Conservation (phyloP, 306 rosid species). For the Sindora glabra region DNA sequence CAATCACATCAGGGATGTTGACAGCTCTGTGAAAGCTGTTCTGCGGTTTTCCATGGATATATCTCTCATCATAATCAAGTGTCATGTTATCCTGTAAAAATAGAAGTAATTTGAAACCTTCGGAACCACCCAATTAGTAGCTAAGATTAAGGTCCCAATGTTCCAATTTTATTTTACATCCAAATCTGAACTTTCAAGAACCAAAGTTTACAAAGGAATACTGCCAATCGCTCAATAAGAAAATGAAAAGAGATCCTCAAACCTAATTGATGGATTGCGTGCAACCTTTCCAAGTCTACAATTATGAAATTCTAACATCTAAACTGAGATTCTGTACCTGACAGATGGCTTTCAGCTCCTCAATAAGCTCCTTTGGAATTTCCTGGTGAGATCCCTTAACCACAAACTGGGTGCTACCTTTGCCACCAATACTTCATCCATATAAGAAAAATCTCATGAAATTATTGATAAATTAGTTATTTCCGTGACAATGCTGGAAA, state of each 20-base stretch:
- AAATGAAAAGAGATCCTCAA: too few species aligned
- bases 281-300: background rate
- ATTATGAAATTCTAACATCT: too few species aligned
- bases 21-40: conserved; percentile 88
- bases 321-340: conserved; percentile 35
- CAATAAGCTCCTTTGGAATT: conserved; percentile 54
- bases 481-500: background rate
- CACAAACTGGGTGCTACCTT: conserved; percentile 54
- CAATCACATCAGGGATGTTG: conserved; percentile 86
- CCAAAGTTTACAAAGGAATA: background rate
- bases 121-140: too few species aligned
- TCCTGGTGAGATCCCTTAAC: conserved; percentile 58
- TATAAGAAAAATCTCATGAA: conserved; percentile 11
- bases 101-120: too few species aligned
- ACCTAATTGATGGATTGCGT: conserved; percentile 7
- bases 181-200: too few species aligned
- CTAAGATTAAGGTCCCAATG: too few species aligned
- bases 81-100: conserved; percentile 70
- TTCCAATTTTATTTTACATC: too few species aligned
- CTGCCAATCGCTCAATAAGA: background rate
- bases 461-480: background rate
- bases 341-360: conserved; percentile 63
- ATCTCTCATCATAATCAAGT: conserved; percentile 83
- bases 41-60: conserved; percentile 84
- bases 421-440: conserved; percentile 45